Evolutionary conservation across 2,329 filamentous ascomycete genomes (phyloP), one percentile per base, ranked within the genome.

Genomic region (Pseudopyricularia cyperi): DNA sequence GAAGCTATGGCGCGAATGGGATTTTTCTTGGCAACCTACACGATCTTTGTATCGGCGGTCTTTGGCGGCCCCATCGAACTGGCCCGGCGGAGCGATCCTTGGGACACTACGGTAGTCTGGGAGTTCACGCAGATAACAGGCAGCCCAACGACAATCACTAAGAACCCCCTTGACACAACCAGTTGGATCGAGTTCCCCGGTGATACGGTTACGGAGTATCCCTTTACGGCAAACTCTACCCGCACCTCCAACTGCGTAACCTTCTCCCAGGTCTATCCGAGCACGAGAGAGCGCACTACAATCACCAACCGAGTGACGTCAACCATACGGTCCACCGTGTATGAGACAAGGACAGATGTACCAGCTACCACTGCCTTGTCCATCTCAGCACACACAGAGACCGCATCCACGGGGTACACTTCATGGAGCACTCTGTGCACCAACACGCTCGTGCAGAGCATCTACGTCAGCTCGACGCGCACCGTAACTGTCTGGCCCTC

Each of bases 361-460:
- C 37, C 49, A 11, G n/a, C 17, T 22, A 51, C 49, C 22, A 30
- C 28, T 7, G 35, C 24, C 8, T 11, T 24, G 5, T 44, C 39
- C 9, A 24, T 44, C 19, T 24, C 39, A 3, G 19, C 22, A 22
- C 39, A 12, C 19, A 39, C 35, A 3, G 15, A 14, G 34, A 26
- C 7, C 22, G 37, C 12, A n/a, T 26, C 35, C 3, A 39, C 15
- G 9, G 49, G 35, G 49, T 19, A 22, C 11, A 51, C 49, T 3
- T 22, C 11, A 24, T 42, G 34, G 49, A 42, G 26, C 33, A 51
- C 49, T 12, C 17, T 28, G 34, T 51, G 49, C 49, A 42, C 37
- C 35, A 42, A 44, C 49, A 51, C 49, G 26, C 49, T 42, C 15
- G 49, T 51, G 22, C 32, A 51, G 49, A 42, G 34, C 33, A 15